Evolutionary conservation across 257 asterid species (phyloP).

Genomic region (Mitragyna speciosa): DNA sequence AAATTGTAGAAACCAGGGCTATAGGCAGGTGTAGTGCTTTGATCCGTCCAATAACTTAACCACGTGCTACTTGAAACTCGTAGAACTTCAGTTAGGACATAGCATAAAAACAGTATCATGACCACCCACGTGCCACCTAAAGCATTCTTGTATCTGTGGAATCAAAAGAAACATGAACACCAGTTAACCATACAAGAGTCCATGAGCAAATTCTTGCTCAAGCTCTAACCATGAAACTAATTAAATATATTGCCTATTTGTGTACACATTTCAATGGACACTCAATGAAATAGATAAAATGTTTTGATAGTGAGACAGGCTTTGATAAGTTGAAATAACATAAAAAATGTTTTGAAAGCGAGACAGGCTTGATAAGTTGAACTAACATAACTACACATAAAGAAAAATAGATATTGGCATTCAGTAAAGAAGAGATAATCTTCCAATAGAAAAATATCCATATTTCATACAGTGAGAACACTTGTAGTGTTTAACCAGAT

Average conservation of each 20-base stretch:
- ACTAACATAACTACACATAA: not conserved
- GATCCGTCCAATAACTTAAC: constrained; percentile 91
- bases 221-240: no score
- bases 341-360: no score
- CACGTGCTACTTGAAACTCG: constrained; percentile 89
- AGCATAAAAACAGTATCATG: constrained; percentile 59
- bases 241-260: no score
- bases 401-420: no score
- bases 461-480: no score
- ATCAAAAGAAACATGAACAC: not conserved
- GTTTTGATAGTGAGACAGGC: not conserved
- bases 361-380: not conserved
- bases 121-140: constrained; percentile 89
- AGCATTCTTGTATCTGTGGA: constrained; percentile 65
- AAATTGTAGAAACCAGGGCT: constrained; percentile 68
- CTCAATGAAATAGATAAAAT: no score
- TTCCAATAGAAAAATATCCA: not conserved
- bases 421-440: not conserved
- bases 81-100: constrained; percentile 62
- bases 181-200: not conserved
- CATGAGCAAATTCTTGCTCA: not conserved
- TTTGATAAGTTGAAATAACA: not conserved
- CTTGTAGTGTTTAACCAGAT: no score
- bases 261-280: no score
- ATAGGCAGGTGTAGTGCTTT: constrained; percentile 48